Evolutionary conservation across 495 filamentous ascomycete species (phyloP), one percentile per base, ranked within the genome.

Genomic region (Tuber umbilicatum): DNA sequence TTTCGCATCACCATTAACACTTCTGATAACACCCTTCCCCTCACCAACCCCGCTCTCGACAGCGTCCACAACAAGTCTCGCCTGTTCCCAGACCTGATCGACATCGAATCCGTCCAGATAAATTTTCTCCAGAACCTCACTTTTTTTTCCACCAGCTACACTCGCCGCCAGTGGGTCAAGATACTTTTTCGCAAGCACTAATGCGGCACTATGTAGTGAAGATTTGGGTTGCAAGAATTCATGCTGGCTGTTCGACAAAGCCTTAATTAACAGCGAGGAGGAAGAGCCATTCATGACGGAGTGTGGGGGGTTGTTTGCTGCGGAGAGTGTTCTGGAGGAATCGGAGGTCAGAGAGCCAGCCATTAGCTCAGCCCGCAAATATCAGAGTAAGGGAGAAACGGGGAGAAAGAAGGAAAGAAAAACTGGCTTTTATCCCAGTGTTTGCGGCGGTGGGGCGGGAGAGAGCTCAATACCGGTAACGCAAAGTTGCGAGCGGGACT

Each of bases 61-160:
- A 5, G 86, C 87, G 80, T 88, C 85, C 73, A 95, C 87, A 35
- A 99, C 91, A 82, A 91, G 89, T 77, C 87, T 90, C 7, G 93
- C 93, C 84, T 99, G 95, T 82, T 97, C 93, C 93, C 94, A 98
- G 27, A 99, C 89, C 84, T 98, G 95, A 68, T 89, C 89, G 37
- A 91, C 89, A 74, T 90, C 91, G 83, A 99, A 97, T 0, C 94
- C 95, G 40, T 97, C 90, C 41, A 92, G 86, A 83, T 98, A 90
- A 35, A 99, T 84, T 83, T 91, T 91, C 41, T 81, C 81, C n/a
- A 82, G 35, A 31, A 74, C 70, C 41, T 64, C 70, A 27, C 43
- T 69, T 43, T 73, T 75, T 40, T 73, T 76, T 40, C 21, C 69
- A 0, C 74, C 50, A 42, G 77, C 47, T 6, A 77, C 73, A 39